Percentiles rank a stretch among this genome's conserved stretches.
Conservation (phyloP, 257 asterid species). For the Thymus quinquecostatus region DNA sequence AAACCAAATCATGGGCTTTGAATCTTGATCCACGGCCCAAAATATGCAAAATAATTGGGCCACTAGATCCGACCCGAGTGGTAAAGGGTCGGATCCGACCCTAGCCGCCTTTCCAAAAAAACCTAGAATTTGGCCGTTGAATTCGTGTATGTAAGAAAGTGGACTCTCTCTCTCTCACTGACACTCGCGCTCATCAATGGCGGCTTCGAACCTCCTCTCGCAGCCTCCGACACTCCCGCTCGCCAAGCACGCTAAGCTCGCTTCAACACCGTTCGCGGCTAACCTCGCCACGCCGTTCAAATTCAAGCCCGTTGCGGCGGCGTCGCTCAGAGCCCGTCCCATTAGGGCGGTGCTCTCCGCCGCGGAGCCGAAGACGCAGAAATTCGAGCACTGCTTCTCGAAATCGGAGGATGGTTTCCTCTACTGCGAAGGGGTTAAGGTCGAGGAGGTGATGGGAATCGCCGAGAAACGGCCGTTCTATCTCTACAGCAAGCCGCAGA, state of each 20-base stretch:
- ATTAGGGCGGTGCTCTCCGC: constrained; percentile 63
- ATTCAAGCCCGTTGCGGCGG: constrained; percentile 48
- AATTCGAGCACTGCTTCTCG: constrained; percentile 73
- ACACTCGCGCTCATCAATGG: constrained; percentile 50
- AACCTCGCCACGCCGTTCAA: constrained; percentile 47
- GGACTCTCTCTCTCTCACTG: constrained; percentile 14
- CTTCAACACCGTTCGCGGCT: constrained; percentile 26
- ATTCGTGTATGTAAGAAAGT: neutral
- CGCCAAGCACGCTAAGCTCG: constrained; percentile 31
- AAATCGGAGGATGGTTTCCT: constrained; percentile 78
- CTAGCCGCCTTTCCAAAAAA: neutral
- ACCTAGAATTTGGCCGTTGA: constrained; percentile 31
- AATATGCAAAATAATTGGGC: no score
- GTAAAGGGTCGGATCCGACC: no score
- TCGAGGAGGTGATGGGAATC: constrained; percentile 66
- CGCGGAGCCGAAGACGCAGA: constrained; percentile 59
- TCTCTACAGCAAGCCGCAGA: constrained; percentile 83
- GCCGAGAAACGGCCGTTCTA: constrained; percentile 87
- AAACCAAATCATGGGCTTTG: no score
- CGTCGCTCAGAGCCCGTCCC: constrained; percentile 33
- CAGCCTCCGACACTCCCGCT: constrained; percentile 43
- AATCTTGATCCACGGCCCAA: no score
- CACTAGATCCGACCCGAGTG: no score
- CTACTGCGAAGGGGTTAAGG: constrained; percentile 73
- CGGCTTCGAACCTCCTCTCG: constrained; percentile 63